These are phyloP conservation scores for Hericium rajendrae DNA, from an alignment of 768 basidiomycete genomes.

Conservation along the genomic window DNA sequence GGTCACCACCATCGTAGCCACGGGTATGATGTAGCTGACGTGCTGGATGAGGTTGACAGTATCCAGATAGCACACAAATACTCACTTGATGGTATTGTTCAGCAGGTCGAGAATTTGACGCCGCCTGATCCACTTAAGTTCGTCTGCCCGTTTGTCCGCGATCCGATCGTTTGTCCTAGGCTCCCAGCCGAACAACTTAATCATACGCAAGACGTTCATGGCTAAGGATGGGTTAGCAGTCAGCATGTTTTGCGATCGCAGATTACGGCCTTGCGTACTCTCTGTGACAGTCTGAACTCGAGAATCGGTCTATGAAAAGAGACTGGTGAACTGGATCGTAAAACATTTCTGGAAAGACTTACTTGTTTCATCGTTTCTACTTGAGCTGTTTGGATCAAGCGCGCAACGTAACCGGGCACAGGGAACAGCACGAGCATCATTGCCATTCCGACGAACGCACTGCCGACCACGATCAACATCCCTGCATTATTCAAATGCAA, in stretches of 20 bases:
- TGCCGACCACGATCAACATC: constrained; percentile 5
- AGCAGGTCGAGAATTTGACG: constrained; percentile 25
- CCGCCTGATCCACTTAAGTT: constrained; percentile 27
- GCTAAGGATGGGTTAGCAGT: constrained; percentile 12
- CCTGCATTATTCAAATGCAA: background rate
- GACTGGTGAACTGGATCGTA: background rate
- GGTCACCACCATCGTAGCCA: constrained; percentile 21
- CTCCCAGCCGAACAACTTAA: constrained; percentile 60
- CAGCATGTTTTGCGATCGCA: background rate
- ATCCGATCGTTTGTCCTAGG: constrained; percentile 30
- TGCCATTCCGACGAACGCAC: constrained; percentile 32
- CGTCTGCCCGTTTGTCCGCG: constrained; percentile 27
- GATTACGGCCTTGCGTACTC: constrained; percentile 15
- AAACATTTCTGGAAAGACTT: background rate
- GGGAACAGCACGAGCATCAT: constrained; percentile 32
- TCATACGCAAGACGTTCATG: constrained; percentile 32
- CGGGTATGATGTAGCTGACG: constrained; percentile 26
- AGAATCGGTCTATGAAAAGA: constrained; percentile 29
- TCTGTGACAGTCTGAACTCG: constrained; percentile 38
- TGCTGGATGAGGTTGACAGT: background rate
- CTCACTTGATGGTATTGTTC: constrained; percentile 24
- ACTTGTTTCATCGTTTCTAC: constrained; percentile 32
- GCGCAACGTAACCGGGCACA: constrained; percentile 31
- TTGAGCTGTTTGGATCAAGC: constrained; percentile 26
- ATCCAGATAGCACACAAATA: background rate